phyloP scores from a whole-genome alignment of 345 rosid species.

The Citrus trifoliata region DNA sequence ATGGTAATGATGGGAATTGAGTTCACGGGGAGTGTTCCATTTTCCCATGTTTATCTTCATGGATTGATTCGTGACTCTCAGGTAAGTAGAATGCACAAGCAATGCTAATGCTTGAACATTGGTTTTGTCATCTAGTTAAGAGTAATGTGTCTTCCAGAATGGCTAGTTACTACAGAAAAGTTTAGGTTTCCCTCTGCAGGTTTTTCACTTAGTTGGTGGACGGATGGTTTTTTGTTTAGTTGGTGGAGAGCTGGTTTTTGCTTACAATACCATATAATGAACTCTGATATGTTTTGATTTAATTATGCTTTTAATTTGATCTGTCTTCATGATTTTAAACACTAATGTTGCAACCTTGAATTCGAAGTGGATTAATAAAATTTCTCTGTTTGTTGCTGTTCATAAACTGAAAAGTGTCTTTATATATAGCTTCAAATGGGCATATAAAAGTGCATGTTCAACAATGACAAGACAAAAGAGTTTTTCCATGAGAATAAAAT shows the following conservation, averaged over 20 bases:
- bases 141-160: background rate
- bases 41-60: constrained; percentile 85
- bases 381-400: background rate
- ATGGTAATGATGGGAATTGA: constrained; percentile 99
- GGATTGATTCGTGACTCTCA: constrained; percentile 93
- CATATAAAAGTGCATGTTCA: background rate
- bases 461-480: background rate
- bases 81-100: constrained; percentile 40
- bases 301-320: background rate
- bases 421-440: background rate
- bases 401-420: background rate
- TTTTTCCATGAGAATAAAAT: background rate
- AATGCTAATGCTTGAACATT: background rate
- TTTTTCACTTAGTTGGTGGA: too few species aligned
- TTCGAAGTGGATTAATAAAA: background rate
- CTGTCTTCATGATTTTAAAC: background rate
- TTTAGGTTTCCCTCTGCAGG: background rate
- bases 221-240: background rate
- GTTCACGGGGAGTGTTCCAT: constrained; percentile 93
- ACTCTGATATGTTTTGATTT: background rate
- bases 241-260: background rate
- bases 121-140: constrained; percentile 6
- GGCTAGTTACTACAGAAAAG: background rate
- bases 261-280: too few species aligned
- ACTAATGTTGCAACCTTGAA: background rate